These are phyloP conservation scores for Cercospora sp. DNA, from an alignment of 2,329 filamentous ascomycete genomes.

Conservation along the genomic window DNA sequence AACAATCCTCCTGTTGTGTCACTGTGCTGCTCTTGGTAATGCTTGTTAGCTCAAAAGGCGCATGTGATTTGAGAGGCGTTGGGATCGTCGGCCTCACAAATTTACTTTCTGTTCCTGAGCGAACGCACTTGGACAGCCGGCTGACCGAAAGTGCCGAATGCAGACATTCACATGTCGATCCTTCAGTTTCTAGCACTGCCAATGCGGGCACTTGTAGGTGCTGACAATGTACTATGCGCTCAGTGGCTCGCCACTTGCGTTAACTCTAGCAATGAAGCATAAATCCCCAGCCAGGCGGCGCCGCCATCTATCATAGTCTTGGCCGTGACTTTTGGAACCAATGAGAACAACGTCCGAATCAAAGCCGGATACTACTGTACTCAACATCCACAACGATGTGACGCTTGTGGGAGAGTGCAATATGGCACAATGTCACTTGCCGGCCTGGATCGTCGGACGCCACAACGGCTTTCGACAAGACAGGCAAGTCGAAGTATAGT, in stretches of 20 bases:
- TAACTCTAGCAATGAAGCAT: constrained; percentile 19
- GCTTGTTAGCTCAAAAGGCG: neutral
- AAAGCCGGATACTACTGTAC: constrained; percentile 1
- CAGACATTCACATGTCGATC: neutral
- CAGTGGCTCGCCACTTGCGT: constrained; percentile 12
- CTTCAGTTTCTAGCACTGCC: neutral
- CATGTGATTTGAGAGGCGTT: neutral
- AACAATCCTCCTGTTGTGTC: neutral
- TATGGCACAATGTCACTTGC: neutral
- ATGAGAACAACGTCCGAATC: neutral
- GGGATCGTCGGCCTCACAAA: neutral
- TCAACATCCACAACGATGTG: neutral
- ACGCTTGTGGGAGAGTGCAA: neutral
- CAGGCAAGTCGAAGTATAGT: constrained; percentile 4
- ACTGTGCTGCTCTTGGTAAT: neutral
- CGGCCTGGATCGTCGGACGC: neutral
- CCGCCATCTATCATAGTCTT: neutral
- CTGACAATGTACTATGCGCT: constrained; percentile 2
- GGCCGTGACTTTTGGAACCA: neutral
- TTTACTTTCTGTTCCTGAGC: neutral
- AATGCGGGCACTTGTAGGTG: neutral
- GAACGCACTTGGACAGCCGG: constrained; percentile 11
- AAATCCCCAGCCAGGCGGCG: neutral
- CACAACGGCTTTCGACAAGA: neutral
- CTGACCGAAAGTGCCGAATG: constrained; percentile 5